These are phyloP conservation scores for Extremus antarcticus DNA, from an alignment of 495 filamentous ascomycete genomes.

Conservation along the genomic window DNA sequence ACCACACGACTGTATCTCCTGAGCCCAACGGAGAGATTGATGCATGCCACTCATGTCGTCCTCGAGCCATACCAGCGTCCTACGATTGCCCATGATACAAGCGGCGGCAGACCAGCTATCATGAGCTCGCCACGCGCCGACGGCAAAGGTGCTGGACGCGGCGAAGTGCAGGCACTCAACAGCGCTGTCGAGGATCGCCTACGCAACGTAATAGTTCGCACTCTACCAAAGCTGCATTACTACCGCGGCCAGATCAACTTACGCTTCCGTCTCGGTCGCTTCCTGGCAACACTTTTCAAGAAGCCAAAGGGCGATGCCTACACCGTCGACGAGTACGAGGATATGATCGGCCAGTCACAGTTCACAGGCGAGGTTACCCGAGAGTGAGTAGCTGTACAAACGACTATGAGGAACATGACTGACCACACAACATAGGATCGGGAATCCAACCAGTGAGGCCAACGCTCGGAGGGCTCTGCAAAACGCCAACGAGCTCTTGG, in stretches of 20 bases:
- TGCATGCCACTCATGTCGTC: constrained; percentile 2
- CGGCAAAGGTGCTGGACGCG: neutral
- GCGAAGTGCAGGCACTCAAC: neutral
- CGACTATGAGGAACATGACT: neutral
- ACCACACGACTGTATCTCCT: constrained; percentile 10
- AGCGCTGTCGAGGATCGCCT: neutral
- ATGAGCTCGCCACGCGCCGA: neutral
- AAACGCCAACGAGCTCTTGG: constrained; percentile 5
- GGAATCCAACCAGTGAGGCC: constrained; percentile 11
- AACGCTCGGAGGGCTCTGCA: constrained; percentile 4
- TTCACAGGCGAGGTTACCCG: constrained; percentile 16
- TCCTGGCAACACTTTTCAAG: constrained; percentile 13
- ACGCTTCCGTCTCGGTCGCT: constrained; percentile 20
- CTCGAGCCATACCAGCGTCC: constrained; percentile 7
- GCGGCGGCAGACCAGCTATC: too few relatives aligned
- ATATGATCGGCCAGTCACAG: constrained; percentile 13
- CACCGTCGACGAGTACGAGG: constrained; percentile 13
- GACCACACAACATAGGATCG: constrained; percentile 10
- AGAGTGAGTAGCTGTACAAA: constrained; percentile 14
- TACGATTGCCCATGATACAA: neutral
- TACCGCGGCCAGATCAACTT: constrained; percentile 22
- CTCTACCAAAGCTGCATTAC: constrained; percentile 14
- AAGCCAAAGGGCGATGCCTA: constrained; percentile 4
- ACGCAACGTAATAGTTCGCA: neutral
- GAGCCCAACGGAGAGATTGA: neutral